Percentiles rank a stretch among this genome's conserved stretches.
Conservation (phyloP, 148 eudicot genomes). For the Vaccinium myrtillus region DNA sequence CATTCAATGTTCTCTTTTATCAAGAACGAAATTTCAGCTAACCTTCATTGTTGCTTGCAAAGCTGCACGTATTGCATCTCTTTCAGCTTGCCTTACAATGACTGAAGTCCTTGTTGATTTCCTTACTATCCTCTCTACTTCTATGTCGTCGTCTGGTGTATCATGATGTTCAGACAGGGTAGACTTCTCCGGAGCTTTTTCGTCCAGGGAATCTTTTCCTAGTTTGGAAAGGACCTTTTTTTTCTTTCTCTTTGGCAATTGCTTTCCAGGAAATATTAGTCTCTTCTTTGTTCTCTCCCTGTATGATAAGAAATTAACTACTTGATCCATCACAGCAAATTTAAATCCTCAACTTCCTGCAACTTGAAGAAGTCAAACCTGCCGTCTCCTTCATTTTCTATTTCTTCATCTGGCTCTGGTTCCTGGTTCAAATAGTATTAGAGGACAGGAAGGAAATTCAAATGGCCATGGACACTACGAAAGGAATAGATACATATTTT, state of each 20-base stretch:
- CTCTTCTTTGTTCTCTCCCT: constrained; percentile 67
- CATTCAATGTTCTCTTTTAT: background rate
- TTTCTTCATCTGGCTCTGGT: constrained; percentile 74
- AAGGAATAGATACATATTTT: background rate
- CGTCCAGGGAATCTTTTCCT: constrained; percentile 39
- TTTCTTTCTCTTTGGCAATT: constrained; percentile 57
- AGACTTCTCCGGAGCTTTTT: constrained; percentile 43
- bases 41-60: constrained; percentile 95
- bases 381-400: constrained; percentile 71
- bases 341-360: background rate
- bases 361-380: constrained; percentile 42
- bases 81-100: constrained; percentile 90
- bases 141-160: constrained; percentile 55
- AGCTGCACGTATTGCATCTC: constrained; percentile 96
- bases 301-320: constrained; percentile 18
- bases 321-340: background rate
- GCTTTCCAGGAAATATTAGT: constrained; percentile 72
- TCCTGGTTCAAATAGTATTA: constrained; percentile 44
- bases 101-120: constrained; percentile 98
- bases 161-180: constrained; percentile 52
- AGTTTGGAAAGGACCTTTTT: constrained; percentile 52
- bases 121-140: constrained; percentile 72
- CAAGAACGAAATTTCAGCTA: constrained; percentile 4
- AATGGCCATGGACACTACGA: background rate
- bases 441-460: background rate